Conservation (phyloP, 2,329 filamentous ascomycete species). For the Sordariomycetes sp. region DNA sequence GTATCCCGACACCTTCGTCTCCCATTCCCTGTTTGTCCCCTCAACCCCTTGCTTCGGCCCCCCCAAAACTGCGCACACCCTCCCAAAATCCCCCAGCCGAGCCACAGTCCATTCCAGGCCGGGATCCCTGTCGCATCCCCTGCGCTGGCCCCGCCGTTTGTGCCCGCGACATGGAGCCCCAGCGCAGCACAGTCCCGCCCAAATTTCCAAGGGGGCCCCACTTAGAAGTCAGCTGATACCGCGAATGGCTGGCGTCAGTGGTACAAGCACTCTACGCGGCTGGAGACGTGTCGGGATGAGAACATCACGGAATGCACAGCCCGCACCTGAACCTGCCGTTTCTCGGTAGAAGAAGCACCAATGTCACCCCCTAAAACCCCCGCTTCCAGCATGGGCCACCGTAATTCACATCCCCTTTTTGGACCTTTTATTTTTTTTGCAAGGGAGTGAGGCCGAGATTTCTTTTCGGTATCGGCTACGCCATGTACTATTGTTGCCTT, state of each 20-base stretch:
- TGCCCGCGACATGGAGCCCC: too few relatives aligned
- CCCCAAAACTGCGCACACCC: not conserved
- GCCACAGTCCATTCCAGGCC: not conserved
- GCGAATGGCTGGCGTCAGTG: not conserved
- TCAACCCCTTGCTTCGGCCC: not conserved
- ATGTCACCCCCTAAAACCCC: not conserved
- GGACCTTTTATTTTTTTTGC: not conserved
- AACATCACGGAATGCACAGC: constrained; percentile 1
- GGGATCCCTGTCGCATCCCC: not conserved
- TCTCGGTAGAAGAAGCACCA: constrained; percentile 1
- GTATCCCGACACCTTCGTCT: too few relatives aligned
- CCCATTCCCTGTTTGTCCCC: not conserved
- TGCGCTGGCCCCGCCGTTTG: not conserved
- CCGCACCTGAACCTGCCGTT: not conserved
- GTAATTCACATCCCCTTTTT: not conserved
- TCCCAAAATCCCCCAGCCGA: not conserved
- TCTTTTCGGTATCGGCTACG: not conserved
- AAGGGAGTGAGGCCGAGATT: not conserved
- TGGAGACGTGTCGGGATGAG: constrained; percentile 1
- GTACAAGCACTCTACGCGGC: not conserved
- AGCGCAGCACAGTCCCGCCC: not conserved
- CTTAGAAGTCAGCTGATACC: constrained; percentile 3
- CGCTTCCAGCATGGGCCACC: not conserved
- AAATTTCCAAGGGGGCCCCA: not conserved
- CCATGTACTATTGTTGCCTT: constrained; percentile 1